These are phyloP conservation scores for Pelargonium fulgidum DNA, from an alignment of 441 rosid genomes.

Conservation along the genomic window DNA sequence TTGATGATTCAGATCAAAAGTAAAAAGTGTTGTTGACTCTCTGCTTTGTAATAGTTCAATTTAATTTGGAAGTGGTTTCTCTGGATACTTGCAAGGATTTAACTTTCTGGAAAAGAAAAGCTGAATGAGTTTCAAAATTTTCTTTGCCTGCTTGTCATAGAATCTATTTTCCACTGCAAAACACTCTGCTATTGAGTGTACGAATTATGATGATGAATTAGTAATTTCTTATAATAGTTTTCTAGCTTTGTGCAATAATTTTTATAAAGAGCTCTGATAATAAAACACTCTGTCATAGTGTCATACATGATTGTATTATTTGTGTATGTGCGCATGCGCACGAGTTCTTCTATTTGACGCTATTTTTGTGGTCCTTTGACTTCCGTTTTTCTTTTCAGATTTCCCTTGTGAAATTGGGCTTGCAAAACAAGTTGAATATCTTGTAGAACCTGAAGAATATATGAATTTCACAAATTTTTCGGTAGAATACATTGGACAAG, in stretches of 20 bases:
- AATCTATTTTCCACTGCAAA: neutral
- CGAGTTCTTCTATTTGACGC: conserved; percentile 15
- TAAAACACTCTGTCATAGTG: neutral
- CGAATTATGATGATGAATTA: neutral
- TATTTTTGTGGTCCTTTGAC: conserved; percentile 7
- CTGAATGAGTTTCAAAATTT: neutral
- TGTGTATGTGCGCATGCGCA: conserved; percentile 1
- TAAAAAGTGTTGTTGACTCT: neutral
- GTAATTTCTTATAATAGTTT: neutral
- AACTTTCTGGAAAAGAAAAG: neutral
- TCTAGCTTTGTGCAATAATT: too few relatives aligned
- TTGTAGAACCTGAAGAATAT: conserved; percentile 45
- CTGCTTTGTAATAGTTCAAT: neutral
- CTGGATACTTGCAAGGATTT: neutral
- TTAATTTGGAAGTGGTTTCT: neutral
- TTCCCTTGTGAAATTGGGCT: conserved; percentile 56
- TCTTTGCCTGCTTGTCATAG: neutral
- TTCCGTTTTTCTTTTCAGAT: conserved; percentile 37
- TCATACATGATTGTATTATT: neutral
- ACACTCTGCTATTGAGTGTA: neutral
- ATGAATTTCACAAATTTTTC: conserved; percentile 48
- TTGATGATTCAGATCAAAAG: neutral
- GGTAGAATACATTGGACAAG: conserved; percentile 42
- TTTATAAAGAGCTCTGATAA: too few relatives aligned
- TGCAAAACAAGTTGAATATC: conserved; percentile 40